phyloP scores from a whole-genome alignment of 2,329 filamentous ascomycete species.

The Malbranchea zuffiana region DNA sequence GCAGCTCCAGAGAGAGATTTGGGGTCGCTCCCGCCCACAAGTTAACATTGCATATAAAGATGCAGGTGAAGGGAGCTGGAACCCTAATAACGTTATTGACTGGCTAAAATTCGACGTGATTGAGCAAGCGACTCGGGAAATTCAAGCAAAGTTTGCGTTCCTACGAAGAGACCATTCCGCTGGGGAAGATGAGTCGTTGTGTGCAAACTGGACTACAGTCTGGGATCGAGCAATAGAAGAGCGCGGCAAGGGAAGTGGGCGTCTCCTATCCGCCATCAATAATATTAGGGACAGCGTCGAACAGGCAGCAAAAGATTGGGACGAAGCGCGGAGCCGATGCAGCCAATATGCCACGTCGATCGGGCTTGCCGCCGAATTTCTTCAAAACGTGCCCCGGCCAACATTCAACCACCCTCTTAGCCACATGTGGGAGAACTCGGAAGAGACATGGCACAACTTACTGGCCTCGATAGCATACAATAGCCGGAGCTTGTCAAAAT shows the following conservation, averaged over 20 bases:
- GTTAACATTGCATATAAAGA: slow-evolving; percentile 32
- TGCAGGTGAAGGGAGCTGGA: neutral
- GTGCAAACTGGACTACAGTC: slow-evolving; percentile 23
- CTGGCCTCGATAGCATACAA: slow-evolving; percentile 32
- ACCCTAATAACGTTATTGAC: slow-evolving; percentile 32
- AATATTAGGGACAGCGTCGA: slow-evolving; percentile 17
- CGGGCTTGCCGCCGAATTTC: slow-evolving; percentile 21
- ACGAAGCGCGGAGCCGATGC: slow-evolving; percentile 7
- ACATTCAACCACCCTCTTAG: slow-evolving; percentile 24
- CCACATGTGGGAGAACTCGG: slow-evolving; percentile 26
- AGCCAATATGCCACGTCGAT: slow-evolving; percentile 18
- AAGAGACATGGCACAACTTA: slow-evolving; percentile 24
- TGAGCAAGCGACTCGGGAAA: slow-evolving; percentile 20
- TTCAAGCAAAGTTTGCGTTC: slow-evolving; percentile 24
- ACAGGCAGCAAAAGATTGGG: slow-evolving; percentile 18
- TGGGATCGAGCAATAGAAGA: slow-evolving; percentile 15
- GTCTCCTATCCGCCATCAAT: slow-evolving; percentile 16
- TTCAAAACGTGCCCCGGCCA: slow-evolving; percentile 25
- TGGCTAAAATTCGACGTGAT: slow-evolving; percentile 36
- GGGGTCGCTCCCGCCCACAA: slow-evolving; percentile 11
- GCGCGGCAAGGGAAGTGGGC: slow-evolving; percentile 3
- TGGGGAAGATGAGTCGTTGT: slow-evolving; percentile 27
- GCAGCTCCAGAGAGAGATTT: no score
- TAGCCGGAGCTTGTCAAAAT: slow-evolving; percentile 5
- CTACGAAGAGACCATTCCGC: slow-evolving; percentile 19